Base-by-base conservation (phyloP, 768 basidiomycete species). In the Filobasidium wieringae region DNA sequence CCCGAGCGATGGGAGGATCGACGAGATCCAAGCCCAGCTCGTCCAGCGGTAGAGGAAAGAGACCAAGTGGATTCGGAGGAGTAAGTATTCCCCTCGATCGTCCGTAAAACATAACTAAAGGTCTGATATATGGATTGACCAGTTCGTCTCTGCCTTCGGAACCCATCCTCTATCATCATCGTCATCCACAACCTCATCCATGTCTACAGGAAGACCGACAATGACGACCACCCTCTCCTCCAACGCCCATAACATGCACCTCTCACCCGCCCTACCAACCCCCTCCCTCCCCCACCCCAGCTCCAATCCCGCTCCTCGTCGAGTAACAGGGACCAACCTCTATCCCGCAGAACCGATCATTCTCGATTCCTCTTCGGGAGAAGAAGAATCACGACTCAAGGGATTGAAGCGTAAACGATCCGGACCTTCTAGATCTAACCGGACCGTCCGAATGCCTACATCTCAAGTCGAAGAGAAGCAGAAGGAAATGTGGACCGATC, bases 401-500 rank as follows among this genome's bases (percentile, higher is more conserved):
- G n/a, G n/a, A n/a, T n/a, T n/a, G n/a, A n/a, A n/a, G n/a, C n/a
- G n/a, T n/a, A n/a, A n/a, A n/a, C n/a, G n/a, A n/a, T n/a, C n/a
- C n/a, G n/a, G n/a, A n/a, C n/a, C n/a, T n/a, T n/a, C n/a, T n/a
- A n/a, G n/a, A n/a, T n/a, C n/a, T n/a, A n/a, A n/a, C n/a, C n/a
- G n/a, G n/a, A n/a, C n/a, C n/a, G n/a, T n/a, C n/a, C n/a, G n/a
- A n/a, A n/a, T n/a, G n/a, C n/a, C n/a, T n/a, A n/a, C n/a, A n/a
- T n/a, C n/a, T n/a, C n/a, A n/a, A n/a, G n/a, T n/a, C n/a, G 43
- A 47, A 11, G 43, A 47, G 9, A 17, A 22, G 22, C 11, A 9
- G 27, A 12, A 32, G 19, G 55, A 64, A 30, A 68, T 72, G 66
- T 72, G 70, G 70, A 59, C 67, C 19, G 70, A 72, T 19, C 34